Base-by-base conservation (phyloP, 2,329 filamentous ascomycete genomes). In the Paecilomyces fulvus region DNA sequence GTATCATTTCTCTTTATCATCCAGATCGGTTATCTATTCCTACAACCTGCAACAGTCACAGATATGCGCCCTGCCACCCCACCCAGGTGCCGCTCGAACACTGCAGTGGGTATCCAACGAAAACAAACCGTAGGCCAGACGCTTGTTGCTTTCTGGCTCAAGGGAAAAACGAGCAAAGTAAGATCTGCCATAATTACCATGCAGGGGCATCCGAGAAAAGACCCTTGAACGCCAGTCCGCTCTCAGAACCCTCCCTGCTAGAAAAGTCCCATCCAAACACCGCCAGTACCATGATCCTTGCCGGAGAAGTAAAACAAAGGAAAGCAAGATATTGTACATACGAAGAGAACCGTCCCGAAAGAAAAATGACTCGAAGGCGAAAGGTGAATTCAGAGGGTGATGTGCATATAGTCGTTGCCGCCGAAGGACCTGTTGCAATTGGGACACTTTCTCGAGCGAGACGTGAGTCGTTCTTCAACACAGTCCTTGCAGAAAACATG, bases 351-450 rank as follows among this genome's bases (percentile, higher is more conserved):
- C 53, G 52, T 55, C 52, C 28, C 17, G 51, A 50, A 28, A 30
- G 30, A 51, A 51, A 55, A 53, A 43, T 14, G 25, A n/a, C 3
- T 54, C 23, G 33, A 48, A 53, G 50, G 52, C 50, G 53, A 30
- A 43, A 54, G 30, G 12, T 55, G 52, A 56, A 52, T 62, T 72
- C 66, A 76, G 53, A 79, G 71, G 53, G 76, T 79, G 61, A 79
- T 75, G 58, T 75, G 75, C 90, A 96, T 95, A 59, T 90, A 85
- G 70, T 99, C 94, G 73, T 88, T 88, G 70, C 85, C 88, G 66
- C 95, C 92, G 70, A 99, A 99, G 3, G 90, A 85, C 73, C 88
- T 89, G 66, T 88, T 90, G 79, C 95, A 99, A 64, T 90, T 92
- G 2, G 94, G 94, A 68, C 94, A 99, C 73, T 97, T 97, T 63